Evolutionary conservation across 1,139 yeast species (phyloP).

Genomic region (Suhomyces anneliseae): DNA sequence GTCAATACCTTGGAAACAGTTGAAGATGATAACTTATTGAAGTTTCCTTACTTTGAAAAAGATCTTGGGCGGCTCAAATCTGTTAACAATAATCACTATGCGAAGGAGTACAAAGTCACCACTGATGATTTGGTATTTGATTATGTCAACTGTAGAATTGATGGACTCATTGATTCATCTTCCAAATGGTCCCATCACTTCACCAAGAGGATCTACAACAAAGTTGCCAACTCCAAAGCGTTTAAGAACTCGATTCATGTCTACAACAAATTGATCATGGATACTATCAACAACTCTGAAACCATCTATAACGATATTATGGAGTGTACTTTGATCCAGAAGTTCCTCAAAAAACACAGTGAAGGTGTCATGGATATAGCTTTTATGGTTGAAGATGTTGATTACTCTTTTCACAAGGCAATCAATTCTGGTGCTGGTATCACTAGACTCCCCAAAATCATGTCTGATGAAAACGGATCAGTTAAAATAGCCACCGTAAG

Average conservation of each 20-base stretch:
- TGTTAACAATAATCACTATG: conserved; percentile 3
- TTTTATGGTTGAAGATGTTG: conserved; percentile 55
- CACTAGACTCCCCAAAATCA: conserved; percentile 40
- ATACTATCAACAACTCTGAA: conserved; percentile 22
- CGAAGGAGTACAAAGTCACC: conserved; percentile 17
- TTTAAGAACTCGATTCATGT: conserved; percentile 14
- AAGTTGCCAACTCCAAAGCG: conserved; percentile 16
- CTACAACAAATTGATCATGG: conserved; percentile 13
- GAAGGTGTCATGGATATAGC: conserved; percentile 77
- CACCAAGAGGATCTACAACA: conserved; percentile 16
- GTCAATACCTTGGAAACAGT: conserved; percentile 29
- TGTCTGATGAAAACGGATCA: conserved; percentile 49
- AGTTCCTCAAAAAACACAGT: conserved; percentile 61
- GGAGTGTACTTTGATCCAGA: conserved; percentile 29
- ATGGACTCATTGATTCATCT: conserved; percentile 10
- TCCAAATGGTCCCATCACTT: not conserved
- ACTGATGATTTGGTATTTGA: conserved; percentile 21
- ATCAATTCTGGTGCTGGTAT: conserved; percentile 54
- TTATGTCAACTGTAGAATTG: conserved; percentile 18
- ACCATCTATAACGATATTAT: conserved; percentile 17
- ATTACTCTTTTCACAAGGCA: conserved; percentile 46
- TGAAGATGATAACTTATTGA: conserved; percentile 17
- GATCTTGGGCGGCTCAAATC: conserved; percentile 8
- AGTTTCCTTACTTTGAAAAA: conserved; percentile 17
- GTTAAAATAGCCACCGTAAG: conserved; percentile 55